Evolutionary conservation across 2,329 filamentous ascomycete genomes (phyloP).

Genomic region (Fusarium sp.): DNA sequence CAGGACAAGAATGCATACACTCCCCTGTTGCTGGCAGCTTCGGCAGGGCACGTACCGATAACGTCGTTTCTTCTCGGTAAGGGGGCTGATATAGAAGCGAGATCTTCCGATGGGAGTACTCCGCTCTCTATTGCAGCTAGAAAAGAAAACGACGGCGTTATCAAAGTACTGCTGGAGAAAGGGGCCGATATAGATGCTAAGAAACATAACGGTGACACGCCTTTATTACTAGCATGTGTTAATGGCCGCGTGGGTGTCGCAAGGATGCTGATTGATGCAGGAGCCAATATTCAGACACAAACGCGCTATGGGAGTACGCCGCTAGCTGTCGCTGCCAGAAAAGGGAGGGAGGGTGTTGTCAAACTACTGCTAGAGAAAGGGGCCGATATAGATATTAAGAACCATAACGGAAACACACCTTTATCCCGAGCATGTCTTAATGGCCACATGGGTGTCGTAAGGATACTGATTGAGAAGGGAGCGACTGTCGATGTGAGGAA

Average conservation of each 20-base stretch:
- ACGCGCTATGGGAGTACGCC: not conserved
- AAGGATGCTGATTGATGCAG: not conserved
- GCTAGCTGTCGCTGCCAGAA: not conserved
- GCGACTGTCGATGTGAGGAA: not conserved
- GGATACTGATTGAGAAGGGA: not conserved
- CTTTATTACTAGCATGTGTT: not conserved
- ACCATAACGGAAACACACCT: not conserved
- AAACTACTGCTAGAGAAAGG: not conserved
- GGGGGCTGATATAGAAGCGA: not conserved
- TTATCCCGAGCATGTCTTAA: not conserved
- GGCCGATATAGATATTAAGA: not conserved
- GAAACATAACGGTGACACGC: not conserved
- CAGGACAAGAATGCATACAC: rapidly evolving
- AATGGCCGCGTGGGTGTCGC: not conserved
- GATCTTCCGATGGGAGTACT: not conserved
- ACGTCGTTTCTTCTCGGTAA: not conserved
- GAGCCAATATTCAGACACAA: not conserved
- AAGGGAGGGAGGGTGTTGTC: not conserved
- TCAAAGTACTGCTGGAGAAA: not conserved
- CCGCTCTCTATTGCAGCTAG: not conserved
- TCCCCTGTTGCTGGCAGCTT: not conserved
- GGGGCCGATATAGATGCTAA: not conserved
- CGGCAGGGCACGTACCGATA: not conserved
- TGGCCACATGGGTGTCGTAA: not conserved
- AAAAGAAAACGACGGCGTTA: rapidly evolving